Conservation (phyloP, 768 basidiomycete species). For the Cantharellus cinnabarinus region DNA sequence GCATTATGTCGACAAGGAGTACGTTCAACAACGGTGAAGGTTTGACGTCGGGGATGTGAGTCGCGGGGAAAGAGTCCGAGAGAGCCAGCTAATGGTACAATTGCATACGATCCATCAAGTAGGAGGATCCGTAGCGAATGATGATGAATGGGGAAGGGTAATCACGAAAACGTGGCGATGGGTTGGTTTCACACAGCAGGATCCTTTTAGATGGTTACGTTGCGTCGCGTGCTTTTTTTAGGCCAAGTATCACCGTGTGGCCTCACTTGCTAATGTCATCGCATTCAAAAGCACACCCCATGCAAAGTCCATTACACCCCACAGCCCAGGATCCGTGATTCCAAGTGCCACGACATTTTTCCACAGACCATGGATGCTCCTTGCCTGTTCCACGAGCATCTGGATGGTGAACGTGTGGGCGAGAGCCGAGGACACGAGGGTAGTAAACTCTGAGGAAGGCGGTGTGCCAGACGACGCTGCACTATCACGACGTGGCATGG, state of each 20-base stretch:
- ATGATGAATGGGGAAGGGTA: too few species aligned
- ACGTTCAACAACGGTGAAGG: too few species aligned
- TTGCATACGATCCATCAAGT: too few species aligned
- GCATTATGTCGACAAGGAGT: too few species aligned
- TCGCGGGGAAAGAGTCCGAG: too few species aligned
- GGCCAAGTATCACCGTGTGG: background rate
- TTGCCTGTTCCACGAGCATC: conserved; percentile 29
- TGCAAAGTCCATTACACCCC: conserved; percentile 42
- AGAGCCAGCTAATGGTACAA: too few species aligned
- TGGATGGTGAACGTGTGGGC: conserved; percentile 19
- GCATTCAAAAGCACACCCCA: conserved; percentile 51
- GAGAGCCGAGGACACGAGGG: conserved; percentile 1
- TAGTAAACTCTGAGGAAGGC: conserved; percentile 20
- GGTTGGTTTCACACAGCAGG: too few species aligned
- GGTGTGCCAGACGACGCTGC: conserved; percentile 18
- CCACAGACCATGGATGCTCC: conserved; percentile 45
- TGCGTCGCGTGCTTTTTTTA: too few species aligned
- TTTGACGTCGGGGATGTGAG: too few species aligned
- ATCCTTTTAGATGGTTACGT: too few species aligned
- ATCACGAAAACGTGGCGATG: too few species aligned
- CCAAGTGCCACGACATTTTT: conserved; percentile 52
- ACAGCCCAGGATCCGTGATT: conserved; percentile 40
- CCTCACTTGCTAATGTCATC: conserved; percentile 13
- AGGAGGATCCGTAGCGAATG: too few species aligned
- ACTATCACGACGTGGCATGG: conserved; percentile 17